Base-by-base conservation (phyloP, 257 asterid species). In the Eucommia ulmoides region DNA sequence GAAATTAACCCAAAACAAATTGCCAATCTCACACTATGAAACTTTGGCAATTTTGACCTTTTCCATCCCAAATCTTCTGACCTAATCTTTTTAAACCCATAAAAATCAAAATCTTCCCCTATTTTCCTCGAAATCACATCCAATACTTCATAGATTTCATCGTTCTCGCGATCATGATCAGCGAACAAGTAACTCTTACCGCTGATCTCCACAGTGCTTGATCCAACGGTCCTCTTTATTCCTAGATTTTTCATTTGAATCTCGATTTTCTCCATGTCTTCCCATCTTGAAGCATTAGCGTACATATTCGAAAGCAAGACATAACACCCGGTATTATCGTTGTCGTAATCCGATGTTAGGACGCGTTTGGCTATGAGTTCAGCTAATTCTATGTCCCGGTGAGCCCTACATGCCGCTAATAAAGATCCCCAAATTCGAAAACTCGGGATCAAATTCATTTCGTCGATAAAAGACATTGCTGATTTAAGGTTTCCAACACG, bases 401-500 rank as follows among this genome's bases (percentile, higher is more conserved):
- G 84, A 33, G 69, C 70, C 38, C 91, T 67, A 53, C 82, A 56
- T 1, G 87, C 94, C 44, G 74, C 55, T 45, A 79, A 41, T 35
- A 83, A 72, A 47, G 91, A 79, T 23, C 94, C 86, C 86, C 86
- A 83, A 52, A 79, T 72, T 54, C 91, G 71, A 11, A 68, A 57
- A 24, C 81, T 77, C 23, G 89, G 86, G 2, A 15, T 45, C 20
- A 74, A 19, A 0, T 86, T 84, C 87, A 83, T 74, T 52, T 66
- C 73, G 35, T 77, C 79, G 41, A 81, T 69, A 23, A 72, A 62
- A 22, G 53, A 24, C 58, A 58, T 77, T 47, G 85, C 77, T n/a
- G 3, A 55, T 33, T 69, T 75, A 25, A 81, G 65, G 41, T 74
- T 49, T n/a, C 85, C 85, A 46, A 20, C 24, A 35, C 86, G 79